A percentile compares a stretch with the other conserved stretches of the same genome.
Conservation (phyloP, 2,329 filamentous ascomycete genomes). For the Sporothrix mexicana region DNA sequence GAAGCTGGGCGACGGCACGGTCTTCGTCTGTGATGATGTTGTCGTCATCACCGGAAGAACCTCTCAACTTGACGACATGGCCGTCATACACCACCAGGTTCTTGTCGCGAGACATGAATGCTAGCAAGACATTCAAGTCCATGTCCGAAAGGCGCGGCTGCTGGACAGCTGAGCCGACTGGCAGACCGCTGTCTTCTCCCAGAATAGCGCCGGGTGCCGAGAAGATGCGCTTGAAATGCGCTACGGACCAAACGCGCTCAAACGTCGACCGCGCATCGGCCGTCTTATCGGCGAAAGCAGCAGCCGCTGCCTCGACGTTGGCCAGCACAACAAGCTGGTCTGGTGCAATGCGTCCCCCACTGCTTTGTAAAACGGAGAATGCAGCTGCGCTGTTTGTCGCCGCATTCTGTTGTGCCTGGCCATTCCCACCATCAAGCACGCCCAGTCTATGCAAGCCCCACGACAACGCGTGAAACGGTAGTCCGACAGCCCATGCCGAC, state of each 20-base stretch:
- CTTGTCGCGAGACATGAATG: conserved; percentile 72
- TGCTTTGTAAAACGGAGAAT: conserved; percentile 42
- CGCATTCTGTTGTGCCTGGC: conserved; percentile 30
- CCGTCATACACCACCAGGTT: conserved; percentile 64
- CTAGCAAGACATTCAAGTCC: conserved; percentile 73
- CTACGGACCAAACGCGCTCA: conserved; percentile 70
- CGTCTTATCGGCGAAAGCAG: conserved; percentile 57
- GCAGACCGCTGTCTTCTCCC: conserved; percentile 9
- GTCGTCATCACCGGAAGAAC: conserved; percentile 60
- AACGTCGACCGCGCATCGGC: conserved; percentile 57
- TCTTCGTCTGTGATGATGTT: conserved; percentile 78
- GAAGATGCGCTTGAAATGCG: conserved; percentile 67
- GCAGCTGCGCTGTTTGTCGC: neutral
- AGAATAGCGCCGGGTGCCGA: conserved; percentile 54
- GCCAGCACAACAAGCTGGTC: conserved; percentile 70
- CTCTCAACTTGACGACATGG: conserved; percentile 75
- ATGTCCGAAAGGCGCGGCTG: conserved; percentile 61
- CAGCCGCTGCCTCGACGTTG: conserved; percentile 65
- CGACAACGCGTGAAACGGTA: conserved; percentile 71
- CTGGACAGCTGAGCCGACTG: conserved; percentile 37
- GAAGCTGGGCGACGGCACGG: conserved; percentile 79
- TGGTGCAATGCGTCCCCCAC: conserved; percentile 39
- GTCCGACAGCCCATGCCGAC: conserved; percentile 71
- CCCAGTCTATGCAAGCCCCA: conserved; percentile 79
- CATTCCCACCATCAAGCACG: conserved; percentile 54